phyloP scores from a whole-genome alignment of 495 filamentous ascomycete species.

The Hypoxylon fragiforme region DNA sequence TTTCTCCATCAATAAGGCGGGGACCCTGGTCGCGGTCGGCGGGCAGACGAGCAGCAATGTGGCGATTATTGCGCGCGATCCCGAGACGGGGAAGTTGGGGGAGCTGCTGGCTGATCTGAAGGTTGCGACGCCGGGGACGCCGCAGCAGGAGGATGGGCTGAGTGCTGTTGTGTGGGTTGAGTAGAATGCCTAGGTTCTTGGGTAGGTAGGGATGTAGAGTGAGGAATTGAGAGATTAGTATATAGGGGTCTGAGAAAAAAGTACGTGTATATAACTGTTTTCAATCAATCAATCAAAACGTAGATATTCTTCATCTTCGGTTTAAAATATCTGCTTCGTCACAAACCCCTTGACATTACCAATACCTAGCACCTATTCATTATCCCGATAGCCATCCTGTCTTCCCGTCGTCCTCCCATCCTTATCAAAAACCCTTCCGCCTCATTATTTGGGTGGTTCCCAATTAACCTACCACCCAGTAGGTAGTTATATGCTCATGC shows the following conservation, averaged over 20 bases:
- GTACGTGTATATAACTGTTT: no score
- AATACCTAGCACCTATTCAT: not conserved
- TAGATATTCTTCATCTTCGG: no score
- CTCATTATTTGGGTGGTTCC: not conserved
- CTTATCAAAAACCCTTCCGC: not conserved
- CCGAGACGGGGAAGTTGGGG: constrained; percentile 57
- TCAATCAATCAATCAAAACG: not conserved
- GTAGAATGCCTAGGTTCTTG: no score
- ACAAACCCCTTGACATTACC: no score
- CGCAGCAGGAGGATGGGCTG: constrained; percentile 51
- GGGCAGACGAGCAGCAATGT: constrained; percentile 65
- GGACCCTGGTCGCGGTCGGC: constrained; percentile 64
- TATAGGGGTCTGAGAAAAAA: no score
- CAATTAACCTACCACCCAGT: not conserved
- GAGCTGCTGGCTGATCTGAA: constrained; percentile 47
- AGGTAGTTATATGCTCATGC: no score
- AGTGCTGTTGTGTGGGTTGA: constrained; percentile 52
- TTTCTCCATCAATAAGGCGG: constrained; percentile 64
- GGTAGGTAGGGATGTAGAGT: not conserved
- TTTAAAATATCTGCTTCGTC: no score
- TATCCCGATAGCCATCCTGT: not conserved
- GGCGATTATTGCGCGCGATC: constrained; percentile 61
- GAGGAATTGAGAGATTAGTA: no score
- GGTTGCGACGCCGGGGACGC: constrained; percentile 45
- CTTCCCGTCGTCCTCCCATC: not conserved